A percentile compares a stretch with the other conserved stretches of the same genome.
These are phyloP conservation scores for Cordyceps militaris DNA, from an alignment of 2,329 filamentous ascomycete species.

Conservation along the genomic window DNA sequence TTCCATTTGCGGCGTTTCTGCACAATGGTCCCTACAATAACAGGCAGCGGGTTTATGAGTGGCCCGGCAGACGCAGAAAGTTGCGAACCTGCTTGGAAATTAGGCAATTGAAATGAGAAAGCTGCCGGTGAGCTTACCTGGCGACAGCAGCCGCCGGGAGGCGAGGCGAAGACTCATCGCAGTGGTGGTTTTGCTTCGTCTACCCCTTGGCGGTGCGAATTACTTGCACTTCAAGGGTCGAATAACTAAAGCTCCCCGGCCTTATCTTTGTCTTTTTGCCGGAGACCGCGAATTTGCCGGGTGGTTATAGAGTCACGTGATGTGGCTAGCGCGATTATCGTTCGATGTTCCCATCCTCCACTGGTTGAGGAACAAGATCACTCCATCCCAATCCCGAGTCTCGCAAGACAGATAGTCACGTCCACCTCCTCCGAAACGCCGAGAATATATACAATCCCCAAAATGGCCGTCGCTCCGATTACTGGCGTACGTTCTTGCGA, in stretches of 20 bases:
- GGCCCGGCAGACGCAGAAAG: not conserved
- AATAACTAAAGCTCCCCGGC: not conserved
- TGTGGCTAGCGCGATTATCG: constrained; percentile 28
- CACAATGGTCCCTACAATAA: constrained; percentile 3
- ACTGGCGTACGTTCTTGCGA: constrained; percentile 46
- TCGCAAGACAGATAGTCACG: constrained; percentile 18
- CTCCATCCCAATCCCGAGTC: constrained; percentile 19
- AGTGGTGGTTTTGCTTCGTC: constrained; percentile 17
- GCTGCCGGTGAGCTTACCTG: constrained; percentile 41
- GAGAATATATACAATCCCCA: constrained; percentile 23
- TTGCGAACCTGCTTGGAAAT: constrained; percentile 1
- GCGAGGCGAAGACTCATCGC: constrained; percentile 61
- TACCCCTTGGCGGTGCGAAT: constrained; percentile 20
- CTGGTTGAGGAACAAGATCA: not conserved
- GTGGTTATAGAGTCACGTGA: constrained; percentile 16
- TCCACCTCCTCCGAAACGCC: constrained; percentile 18
- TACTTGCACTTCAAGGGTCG: constrained; percentile 17
- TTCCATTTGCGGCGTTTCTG: constrained; percentile 37
- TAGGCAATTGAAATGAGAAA: not conserved
- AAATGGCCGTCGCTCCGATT: constrained; percentile 51
- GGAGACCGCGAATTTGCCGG: constrained; percentile 19
- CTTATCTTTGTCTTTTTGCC: constrained; percentile 14
- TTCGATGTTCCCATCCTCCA: constrained; percentile 19
- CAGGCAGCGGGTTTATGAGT: not conserved
- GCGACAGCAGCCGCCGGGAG: constrained; percentile 51